Conservation (phyloP, 2,329 filamentous ascomycete species). For the Cladophialophora exuberans region DNA sequence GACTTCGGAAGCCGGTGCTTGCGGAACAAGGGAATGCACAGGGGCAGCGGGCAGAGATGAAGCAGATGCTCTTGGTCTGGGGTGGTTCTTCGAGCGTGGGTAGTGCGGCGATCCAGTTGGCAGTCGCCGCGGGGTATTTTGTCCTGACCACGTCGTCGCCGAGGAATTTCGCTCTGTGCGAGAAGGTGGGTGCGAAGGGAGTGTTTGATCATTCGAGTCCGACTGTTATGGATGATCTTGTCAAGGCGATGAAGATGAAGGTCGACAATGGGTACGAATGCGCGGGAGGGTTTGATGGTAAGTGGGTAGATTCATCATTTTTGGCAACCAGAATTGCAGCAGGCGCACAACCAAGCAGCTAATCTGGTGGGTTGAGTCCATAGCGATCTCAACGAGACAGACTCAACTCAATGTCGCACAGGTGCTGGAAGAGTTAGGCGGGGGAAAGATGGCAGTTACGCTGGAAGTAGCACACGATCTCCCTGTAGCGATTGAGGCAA, state of each 20-base stretch:
- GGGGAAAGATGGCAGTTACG: slow-evolving; percentile 24
- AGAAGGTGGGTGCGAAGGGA: slow-evolving; percentile 47
- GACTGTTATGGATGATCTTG: slow-evolving; percentile 28
- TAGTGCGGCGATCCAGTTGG: slow-evolving; percentile 49
- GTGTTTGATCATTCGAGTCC: slow-evolving; percentile 49
- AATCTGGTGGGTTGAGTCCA: neutral
- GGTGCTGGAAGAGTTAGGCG: slow-evolving; percentile 29
- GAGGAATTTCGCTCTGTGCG: slow-evolving; percentile 50
- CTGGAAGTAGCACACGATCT: slow-evolving; percentile 21
- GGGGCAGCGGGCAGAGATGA: slow-evolving; percentile 31
- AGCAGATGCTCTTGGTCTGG: slow-evolving; percentile 52
- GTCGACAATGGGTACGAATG: slow-evolving; percentile 3
- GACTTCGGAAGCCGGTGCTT: slow-evolving; percentile 20
- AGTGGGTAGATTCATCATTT: neutral
- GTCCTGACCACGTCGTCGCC: slow-evolving; percentile 45
- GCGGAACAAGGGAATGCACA: slow-evolving; percentile 1
- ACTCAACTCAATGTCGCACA: slow-evolving; percentile 23
- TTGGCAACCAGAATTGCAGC: neutral
- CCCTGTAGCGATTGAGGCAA: slow-evolving; percentile 21
- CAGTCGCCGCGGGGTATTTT: slow-evolving; percentile 43
- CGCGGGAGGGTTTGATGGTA: slow-evolving; percentile 27
- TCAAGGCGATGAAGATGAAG: slow-evolving; percentile 24
- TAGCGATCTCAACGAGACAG: slow-evolving; percentile 24
- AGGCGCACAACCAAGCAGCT: neutral
- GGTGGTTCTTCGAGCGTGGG: slow-evolving; percentile 57